phyloP scores from a whole-genome alignment of 2,329 filamentous ascomycete species.

The Pezicula rhizophila region DNA sequence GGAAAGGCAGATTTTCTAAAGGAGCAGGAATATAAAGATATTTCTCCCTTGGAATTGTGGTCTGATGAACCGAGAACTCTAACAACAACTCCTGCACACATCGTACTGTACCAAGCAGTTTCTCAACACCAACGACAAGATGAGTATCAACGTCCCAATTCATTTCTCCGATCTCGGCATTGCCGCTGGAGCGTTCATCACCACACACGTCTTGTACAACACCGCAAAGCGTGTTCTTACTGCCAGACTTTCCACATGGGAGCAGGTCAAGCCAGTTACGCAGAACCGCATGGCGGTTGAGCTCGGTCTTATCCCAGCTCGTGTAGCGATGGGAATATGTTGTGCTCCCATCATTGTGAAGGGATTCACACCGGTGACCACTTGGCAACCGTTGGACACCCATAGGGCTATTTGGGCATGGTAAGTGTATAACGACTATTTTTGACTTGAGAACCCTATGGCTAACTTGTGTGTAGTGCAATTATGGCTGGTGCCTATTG shows the following conservation, averaged over 20 bases:
- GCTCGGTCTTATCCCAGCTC: background rate
- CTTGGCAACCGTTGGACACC: constrained; percentile 2
- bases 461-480: background rate
- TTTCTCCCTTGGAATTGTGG: background rate
- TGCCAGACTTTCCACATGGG: background rate
- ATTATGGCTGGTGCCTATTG: constrained; percentile 2
- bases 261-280: background rate
- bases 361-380: background rate
- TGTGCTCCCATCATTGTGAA: constrained; percentile 2
- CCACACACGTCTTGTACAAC: constrained; percentile 1
- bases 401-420: constrained; percentile 1
- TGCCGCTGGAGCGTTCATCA: background rate
- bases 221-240: background rate
- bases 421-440: background rate
- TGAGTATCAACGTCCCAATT: background rate
- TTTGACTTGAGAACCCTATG: background rate
- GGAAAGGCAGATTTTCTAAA: background rate
- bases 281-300: constrained; percentile 1
- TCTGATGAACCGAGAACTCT: background rate
- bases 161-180: background rate
- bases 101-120: too few species aligned
- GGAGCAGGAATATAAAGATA: background rate
- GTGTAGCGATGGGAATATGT: background rate
- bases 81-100: background rate
- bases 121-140: too few species aligned